A percentile compares a stretch with the other conserved stretches of the same genome.
These are phyloP conservation scores for Fagus crenata DNA, from an alignment of 306 rosid species.

Conservation along the genomic window DNA sequence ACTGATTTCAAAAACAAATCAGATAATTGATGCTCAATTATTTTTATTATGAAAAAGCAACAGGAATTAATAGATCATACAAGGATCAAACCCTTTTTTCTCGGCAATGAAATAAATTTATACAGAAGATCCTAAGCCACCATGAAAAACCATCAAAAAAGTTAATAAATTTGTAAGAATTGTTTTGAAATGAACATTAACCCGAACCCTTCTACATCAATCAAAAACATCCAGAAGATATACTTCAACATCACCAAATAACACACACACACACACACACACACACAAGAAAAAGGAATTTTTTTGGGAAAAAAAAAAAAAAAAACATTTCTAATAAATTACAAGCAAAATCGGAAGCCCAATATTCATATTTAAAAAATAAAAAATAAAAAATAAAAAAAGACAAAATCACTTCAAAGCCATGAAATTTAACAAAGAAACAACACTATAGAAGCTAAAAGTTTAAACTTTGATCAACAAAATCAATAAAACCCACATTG, in stretches of 20 bases:
- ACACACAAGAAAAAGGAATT: too few relatives aligned
- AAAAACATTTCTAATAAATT: neutral
- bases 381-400: too few relatives aligned
- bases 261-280: too few relatives aligned
- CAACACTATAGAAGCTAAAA: neutral
- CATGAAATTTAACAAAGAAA: neutral
- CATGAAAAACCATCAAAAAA: neutral
- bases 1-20: conserved; percentile 6
- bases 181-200: neutral
- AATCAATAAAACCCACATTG: neutral
- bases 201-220: neutral
- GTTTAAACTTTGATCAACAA: neutral
- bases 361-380: neutral
- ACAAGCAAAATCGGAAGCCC: conserved; percentile 11
- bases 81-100: too few relatives aligned
- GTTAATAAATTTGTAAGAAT: neutral
- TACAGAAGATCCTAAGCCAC: neutral
- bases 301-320: too few relatives aligned
- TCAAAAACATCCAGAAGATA: neutral
- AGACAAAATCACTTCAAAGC: neutral
- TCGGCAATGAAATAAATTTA: too few relatives aligned
- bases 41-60: neutral
- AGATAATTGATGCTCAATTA: neutral
- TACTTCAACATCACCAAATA: neutral
- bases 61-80: neutral